Evolutionary conservation across 2,329 filamentous ascomycete species (phyloP), one percentile per base, ranked within the genome.

Genomic region (Cladosporium sp.): DNA sequence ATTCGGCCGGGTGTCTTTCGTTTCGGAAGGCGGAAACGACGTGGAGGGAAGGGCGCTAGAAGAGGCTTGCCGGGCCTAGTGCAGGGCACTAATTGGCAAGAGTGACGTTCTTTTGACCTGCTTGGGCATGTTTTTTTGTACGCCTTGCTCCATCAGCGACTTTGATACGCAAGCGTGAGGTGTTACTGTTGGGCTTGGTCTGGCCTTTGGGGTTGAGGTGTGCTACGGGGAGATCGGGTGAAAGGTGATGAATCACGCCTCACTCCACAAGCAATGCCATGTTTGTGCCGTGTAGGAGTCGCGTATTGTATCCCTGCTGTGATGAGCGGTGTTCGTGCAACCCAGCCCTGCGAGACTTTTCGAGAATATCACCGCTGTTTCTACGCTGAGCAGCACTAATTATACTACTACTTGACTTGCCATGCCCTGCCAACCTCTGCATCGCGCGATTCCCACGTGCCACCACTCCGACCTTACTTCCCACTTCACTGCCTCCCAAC

Each of bases 321-420:
- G 11, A 21, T 32, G 51, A 23, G 49, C 26, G 18, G 30, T 6
- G 51, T n/a, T 54, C 49, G 49, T 54, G 49, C 49, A 28, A 18
- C 26, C n/a, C n/a, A n/a, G 49, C 13, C 8, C 14, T 14, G 51
- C 10, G 51, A 62, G 60, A 63, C 32, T 43, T 39, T 54, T 63
- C 60, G 43, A 23, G 60, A 63, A 63, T 26, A 63, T 56, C 28
- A 46, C 28, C 59, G 59, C 26, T 21, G 59, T 56, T 56, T 56
- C 49, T 48, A 23, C 46, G 59, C 28, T 21, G n/a, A n/a, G 32
- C 32, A 23, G 49, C 26, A 11, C 4, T 28, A 7, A 4, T 28
- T 28, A 7, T 28, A 14, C 34, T 48, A 23, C 48, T 59, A 59
- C 39, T 23, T 30, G 39, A 30, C 48, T 28, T 28, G 16, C 48